These are phyloP conservation scores for Penicillium canescens DNA, from an alignment of 495 filamentous ascomycete genomes.

Conservation along the genomic window DNA sequence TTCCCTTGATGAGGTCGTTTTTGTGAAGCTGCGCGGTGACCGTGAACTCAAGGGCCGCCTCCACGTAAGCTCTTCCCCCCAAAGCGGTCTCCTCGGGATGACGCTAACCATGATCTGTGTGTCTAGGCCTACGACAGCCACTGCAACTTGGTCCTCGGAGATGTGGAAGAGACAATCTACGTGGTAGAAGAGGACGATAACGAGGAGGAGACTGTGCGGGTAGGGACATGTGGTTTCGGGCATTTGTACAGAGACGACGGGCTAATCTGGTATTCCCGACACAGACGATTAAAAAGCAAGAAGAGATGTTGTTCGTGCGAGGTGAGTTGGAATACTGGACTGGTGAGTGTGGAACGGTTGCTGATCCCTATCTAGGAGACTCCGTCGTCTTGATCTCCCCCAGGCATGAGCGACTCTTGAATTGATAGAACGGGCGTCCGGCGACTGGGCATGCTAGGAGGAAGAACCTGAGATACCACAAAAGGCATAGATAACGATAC, in stretches of 20 bases:
- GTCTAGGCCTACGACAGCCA: conserved; percentile 93
- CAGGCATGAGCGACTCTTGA: conserved; percentile 47
- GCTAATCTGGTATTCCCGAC: conserved; percentile 14
- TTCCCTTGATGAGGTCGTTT: conserved; percentile 91
- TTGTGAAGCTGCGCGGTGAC: conserved; percentile 94
- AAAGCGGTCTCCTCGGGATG: neutral
- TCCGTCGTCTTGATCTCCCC: conserved; percentile 94
- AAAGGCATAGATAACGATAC: conserved; percentile 31
- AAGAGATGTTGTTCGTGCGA: conserved; percentile 99
- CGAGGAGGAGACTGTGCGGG: conserved; percentile 68
- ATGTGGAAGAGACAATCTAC: conserved; percentile 97
- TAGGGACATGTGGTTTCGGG: conserved; percentile 41
- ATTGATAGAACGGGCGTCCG: conserved; percentile 24
- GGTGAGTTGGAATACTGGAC: conserved; percentile 53
- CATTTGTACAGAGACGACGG: neutral
- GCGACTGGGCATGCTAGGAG: conserved; percentile 15
- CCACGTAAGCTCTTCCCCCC: conserved; percentile 62
- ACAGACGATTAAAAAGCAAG: conserved; percentile 91
- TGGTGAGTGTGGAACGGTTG: neutral
- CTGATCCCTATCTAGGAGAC: conserved; percentile 61
- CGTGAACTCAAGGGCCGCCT: conserved; percentile 92
- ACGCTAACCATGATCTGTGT: conserved; percentile 16
- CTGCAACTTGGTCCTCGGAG: conserved; percentile 96
- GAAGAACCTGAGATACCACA: conserved; percentile 23
- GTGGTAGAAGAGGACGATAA: conserved; percentile 81